Evolutionary conservation across 805 yeast genomes (phyloP), one percentile per base, ranked within the genome.

Genomic region (Brettanomyces nanus): DNA sequence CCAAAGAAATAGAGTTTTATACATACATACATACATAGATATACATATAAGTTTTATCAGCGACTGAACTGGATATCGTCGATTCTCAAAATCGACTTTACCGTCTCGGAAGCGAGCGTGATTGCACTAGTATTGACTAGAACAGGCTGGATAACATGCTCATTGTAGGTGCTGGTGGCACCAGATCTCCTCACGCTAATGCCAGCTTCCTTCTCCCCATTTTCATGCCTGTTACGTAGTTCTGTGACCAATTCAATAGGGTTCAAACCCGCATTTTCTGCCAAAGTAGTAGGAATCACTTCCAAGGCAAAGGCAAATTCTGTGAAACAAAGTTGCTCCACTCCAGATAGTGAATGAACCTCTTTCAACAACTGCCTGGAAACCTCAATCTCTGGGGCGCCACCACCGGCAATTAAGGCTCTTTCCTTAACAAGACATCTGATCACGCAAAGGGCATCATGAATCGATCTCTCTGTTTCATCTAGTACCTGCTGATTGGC

Each of bases 381-480:
- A 6, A 85, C 80, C 66, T 89, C 96, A 47, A 87, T 77, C 63
- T 87, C 97, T 33, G 97, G 95, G 5, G 98, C 97, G 52, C 97
- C 98, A 46, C 98, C 99, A 52, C 99, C 99, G 11, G 97, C 96
- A 64, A 92, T 87, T 56, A 84, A 67, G 1, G 89, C 95, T 54
- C 75, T 81, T 58, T 85, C 86, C 56, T 86, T 85, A 20, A 87
- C 95, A 39, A 86, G 68, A 63, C 95, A 83, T 58, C 95, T 67
- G 45, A 82, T 70, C 39, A 90, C 98, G 72, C 99, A 92, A 41
- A 92, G 71, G 0, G 98, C 97, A 62, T 92, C 99, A 55, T 92
- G 99, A 46, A 92, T 68, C 3, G 97, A 89, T 64, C 99, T 80
- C 59, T 92, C 99, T 28, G 97, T 79, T 66, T 92, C 99, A 62